Percentiles rank a stretch among this genome's conserved stretches.
These are phyloP conservation scores for Vitis amurensis DNA, from an alignment of 164 flowering plant species.

Conservation along the genomic window DNA sequence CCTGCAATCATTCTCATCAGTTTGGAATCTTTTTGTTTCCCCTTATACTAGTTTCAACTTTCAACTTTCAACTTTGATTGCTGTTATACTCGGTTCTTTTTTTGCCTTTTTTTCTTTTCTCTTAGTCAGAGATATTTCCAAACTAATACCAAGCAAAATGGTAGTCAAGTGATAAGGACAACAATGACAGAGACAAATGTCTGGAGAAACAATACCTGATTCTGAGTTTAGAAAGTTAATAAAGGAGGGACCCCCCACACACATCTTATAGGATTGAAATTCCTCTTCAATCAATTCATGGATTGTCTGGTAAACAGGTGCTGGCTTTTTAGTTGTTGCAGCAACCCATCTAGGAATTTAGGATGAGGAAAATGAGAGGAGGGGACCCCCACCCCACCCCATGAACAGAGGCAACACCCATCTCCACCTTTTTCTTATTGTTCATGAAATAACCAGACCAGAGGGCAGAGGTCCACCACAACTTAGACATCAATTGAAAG, in stretches of 20 bases:
- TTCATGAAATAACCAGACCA: constrained; percentile 2
- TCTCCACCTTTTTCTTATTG: neutral
- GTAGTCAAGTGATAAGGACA: neutral
- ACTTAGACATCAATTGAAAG: neutral
- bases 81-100: no score
- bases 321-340: constrained; percentile 8
- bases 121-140: neutral
- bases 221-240: neutral
- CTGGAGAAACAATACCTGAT: constrained; percentile 1
- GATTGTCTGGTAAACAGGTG: neutral
- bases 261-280: neutral
- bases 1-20: no score
- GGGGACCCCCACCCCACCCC: neutral
- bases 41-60: no score
- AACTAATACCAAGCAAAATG: neutral
- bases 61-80: no score
- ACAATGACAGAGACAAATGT: neutral
- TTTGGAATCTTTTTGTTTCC: no score
- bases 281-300: neutral
- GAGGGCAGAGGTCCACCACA: neutral
- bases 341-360: neutral
- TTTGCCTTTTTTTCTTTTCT: neutral
- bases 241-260: neutral
- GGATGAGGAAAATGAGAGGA: neutral
- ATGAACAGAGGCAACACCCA: neutral